These are phyloP conservation scores for Xerocomus amazonicus DNA, from an alignment of 1,284 basidiomycete species.

Conservation along the genomic window DNA sequence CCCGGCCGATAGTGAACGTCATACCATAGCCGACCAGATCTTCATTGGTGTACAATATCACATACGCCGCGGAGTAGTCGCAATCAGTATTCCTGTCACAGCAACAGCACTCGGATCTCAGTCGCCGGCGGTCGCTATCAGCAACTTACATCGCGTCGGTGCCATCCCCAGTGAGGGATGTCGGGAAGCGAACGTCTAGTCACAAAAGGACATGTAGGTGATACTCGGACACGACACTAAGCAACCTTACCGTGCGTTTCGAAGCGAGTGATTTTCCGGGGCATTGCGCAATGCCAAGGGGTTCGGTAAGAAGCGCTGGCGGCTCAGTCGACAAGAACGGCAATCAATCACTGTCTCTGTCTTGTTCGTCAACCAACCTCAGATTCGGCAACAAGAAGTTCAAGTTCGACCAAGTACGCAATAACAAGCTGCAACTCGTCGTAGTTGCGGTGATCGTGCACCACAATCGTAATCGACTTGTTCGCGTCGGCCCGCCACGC, in stretches of 20 bases:
- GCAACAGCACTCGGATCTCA: not conserved
- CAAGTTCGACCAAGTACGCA: too few species aligned
- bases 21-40: conserved; percentile 79
- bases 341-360: too few species aligned
- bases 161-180: conserved; percentile 53
- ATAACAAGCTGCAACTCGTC: too few species aligned
- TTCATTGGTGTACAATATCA: conserved; percentile 66
- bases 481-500: too few species aligned
- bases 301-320: not conserved
- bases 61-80: conserved; percentile 91
- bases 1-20: conserved; percentile 93
- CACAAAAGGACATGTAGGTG: not conserved
- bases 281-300: not conserved
- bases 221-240: too few species aligned
- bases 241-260: conserved; percentile 31
- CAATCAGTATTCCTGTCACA: conserved; percentile 79
- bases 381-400: too few species aligned
- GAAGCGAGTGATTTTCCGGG: conserved; percentile 28
- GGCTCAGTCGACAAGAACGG: conserved; percentile 8
- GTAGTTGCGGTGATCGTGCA: too few species aligned
- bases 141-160: conserved; percentile 52
- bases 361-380: too few species aligned
- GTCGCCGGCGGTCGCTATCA: too few species aligned
- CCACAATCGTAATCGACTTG: too few species aligned
- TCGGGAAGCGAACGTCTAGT: conserved; percentile 42